Percentiles rank a stretch among this genome's conserved stretches.
phyloP scores from a whole-genome alignment of 208 protist genomes.

The Herpetomonas muscarum region DNA sequence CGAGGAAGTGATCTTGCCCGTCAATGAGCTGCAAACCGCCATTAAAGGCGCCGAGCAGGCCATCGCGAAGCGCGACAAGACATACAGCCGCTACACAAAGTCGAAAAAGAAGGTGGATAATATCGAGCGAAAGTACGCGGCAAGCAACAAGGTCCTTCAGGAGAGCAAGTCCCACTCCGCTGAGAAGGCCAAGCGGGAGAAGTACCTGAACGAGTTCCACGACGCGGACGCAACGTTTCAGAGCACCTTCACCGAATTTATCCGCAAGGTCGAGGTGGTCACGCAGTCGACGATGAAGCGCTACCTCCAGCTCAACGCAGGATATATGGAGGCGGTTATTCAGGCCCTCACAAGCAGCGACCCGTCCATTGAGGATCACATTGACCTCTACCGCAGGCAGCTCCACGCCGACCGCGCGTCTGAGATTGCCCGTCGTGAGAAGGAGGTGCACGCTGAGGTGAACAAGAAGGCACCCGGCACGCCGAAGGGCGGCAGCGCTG shows the following conservation, averaged over 20 bases:
- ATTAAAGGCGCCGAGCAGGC: slow-evolving; percentile 25
- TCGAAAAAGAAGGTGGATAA: slow-evolving; percentile 33
- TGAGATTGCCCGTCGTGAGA: slow-evolving; percentile 7
- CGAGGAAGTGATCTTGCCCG: slow-evolving; percentile 36
- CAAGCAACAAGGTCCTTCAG: slow-evolving; percentile 33
- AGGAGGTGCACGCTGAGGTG: neutral
- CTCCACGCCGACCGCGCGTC: slow-evolving; percentile 10
- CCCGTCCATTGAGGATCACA: slow-evolving; percentile 22
- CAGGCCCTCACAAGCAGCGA: slow-evolving; percentile 33
- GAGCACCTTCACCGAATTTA: slow-evolving; percentile 18
- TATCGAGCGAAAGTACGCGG: slow-evolving; percentile 37
- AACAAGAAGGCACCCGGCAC: neutral
- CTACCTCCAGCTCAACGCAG: slow-evolving; percentile 48
- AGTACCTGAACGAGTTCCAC: slow-evolving; percentile 11
- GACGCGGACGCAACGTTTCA: slow-evolving; percentile 19
- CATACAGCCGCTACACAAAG: slow-evolving; percentile 22
- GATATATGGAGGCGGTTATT: slow-evolving; percentile 43
- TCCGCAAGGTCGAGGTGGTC: slow-evolving; percentile 27
- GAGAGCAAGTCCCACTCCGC: slow-evolving; percentile 28
- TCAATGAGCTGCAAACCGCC: slow-evolving; percentile 22
- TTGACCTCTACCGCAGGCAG: slow-evolving; percentile 23
- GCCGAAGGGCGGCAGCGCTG: neutral
- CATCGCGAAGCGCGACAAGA: slow-evolving; percentile 13
- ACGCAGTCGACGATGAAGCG: slow-evolving; percentile 25
- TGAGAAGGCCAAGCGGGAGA: slow-evolving; percentile 18